Percentiles rank a stretch among this genome's conserved stretches.
phyloP scores from a whole-genome alignment of 1,284 basidiomycete species.

The Stygiomarasmius scandens region DNA sequence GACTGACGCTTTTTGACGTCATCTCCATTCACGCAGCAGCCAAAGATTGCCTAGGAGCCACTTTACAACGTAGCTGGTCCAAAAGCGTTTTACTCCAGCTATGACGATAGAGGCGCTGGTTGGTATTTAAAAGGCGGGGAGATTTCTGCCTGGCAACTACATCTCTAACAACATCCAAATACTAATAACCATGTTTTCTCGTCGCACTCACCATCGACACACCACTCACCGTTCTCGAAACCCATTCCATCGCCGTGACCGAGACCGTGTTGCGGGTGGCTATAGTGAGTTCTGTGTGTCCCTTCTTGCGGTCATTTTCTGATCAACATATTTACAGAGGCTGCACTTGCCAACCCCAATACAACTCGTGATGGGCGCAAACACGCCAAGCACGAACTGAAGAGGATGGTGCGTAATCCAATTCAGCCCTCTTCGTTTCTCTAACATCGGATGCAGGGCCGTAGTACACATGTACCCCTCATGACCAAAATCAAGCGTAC shows the following conservation, averaged over 20 bases:
- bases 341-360: slow-evolving; percentile 52
- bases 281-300: slow-evolving; percentile 40
- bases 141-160: too few species aligned
- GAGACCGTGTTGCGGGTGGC: slow-evolving; percentile 49
- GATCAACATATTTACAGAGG: slow-evolving; percentile 32
- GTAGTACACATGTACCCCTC: slow-evolving; percentile 48
- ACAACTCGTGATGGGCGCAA: slow-evolving; percentile 46
- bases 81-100: too few species aligned
- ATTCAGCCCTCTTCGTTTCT: too few species aligned
- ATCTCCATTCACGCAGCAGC: too few species aligned
- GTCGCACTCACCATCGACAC: slow-evolving; percentile 15
- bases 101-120: too few species aligned
- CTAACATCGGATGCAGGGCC: slow-evolving; percentile 35
- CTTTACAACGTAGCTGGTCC: too few species aligned
- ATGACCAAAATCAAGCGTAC: slow-evolving; percentile 55
- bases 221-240: slow-evolving; percentile 26
- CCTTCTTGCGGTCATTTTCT: not conserved
- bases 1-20: too few species aligned
- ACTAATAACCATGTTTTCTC: slow-evolving; percentile 30
- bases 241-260: slow-evolving; percentile 40
- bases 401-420: slow-evolving; percentile 49
- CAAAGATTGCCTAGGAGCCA: too few species aligned
- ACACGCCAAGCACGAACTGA: slow-evolving; percentile 49
- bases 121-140: too few species aligned
- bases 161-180: too few species aligned